Evolutionary conservation across 78 protist genomes (phyloP), one percentile per base, ranked within the genome.

Genomic region (Tieghemostelium lacteum): DNA sequence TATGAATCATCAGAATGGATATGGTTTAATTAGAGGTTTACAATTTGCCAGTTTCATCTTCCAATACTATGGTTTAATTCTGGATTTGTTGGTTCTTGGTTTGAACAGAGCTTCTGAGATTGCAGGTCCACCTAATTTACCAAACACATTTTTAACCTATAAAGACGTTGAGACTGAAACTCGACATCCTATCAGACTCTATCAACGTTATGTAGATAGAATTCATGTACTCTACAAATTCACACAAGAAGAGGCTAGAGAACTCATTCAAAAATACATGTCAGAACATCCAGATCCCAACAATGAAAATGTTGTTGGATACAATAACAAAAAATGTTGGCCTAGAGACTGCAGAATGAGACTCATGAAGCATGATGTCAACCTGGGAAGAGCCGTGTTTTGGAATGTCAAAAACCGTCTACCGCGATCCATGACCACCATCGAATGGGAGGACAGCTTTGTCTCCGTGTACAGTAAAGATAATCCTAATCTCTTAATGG

Each of bases 221-320:
- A 3, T 98, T n/a, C 94, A 98, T 95, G 67, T 99, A 24, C 62
- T 99, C 31, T 92, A 92, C 86, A 92, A 96, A 6, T 98, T 99
- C 88, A 36, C 95, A 16, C 62, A 50, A 8, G 99, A 98, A 33
- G 99, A 98, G 92, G 85, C 99, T 0, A 57, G 98, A 29, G 99
- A 98, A 5, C 85, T 99, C 33, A 97, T 98, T 73, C 97, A 98
- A 80, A 94, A 98, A 60, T 99, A 93, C 95, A 98, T 99, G 75
- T 98, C 99, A 2, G 99, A 99, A 91, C 96, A 99, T 87, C 99
- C 99, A 19, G 99, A 99, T 75, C 99, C 99, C 33, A 99, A 98
- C 96, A 99, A 98, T 93, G 99, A 99, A 88, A 99, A 98, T 94
- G 95, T 99, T 2, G 99, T 98, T 65, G 99, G 99, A 3, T 98